Evolutionary conservation across 1,284 basidiomycete genomes (phyloP), one percentile per base, ranked within the genome.

Genomic region (Cutaneotrichosporon sp.): DNA sequence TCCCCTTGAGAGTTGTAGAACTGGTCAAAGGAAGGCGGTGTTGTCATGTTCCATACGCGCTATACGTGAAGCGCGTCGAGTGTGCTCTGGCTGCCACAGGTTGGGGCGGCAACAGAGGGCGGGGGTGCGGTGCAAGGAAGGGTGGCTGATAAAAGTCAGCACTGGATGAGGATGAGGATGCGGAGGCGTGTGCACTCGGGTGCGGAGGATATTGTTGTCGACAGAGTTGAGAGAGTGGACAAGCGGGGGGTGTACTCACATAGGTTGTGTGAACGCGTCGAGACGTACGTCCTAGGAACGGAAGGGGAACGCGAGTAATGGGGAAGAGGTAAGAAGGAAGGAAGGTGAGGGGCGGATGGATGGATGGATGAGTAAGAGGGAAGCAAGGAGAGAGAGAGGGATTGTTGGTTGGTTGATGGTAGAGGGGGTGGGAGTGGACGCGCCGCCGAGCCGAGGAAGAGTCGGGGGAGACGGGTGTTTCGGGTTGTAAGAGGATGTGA

Each of bases 11-110:
- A 45, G 22, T 55, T 60, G 58, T 68, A 73, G 55, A 73, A 68
- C 27, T 68, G 59, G 57, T 69, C 70, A 54, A 73, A 72, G 22
- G 67, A 67, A 2, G 71, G 70, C n/a, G 61, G 61, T 20, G 68
- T 67, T 8, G 67, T 45, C 69, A 71, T 70, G n/a, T 54, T 62
- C 58, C 51, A 25, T 53, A 11, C 20, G 38, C 16, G 16, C 4
- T 42, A n/a, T 42, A 4, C 18, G 38, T 42, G 18, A 42, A 42
- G 18, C 1, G 38, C 38, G 18, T 18, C 16, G 16, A n/a, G 38
- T 13, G 16, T 42, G 38, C 38, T 42, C 16, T 20, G 38, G 8
- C 38, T 42, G 18, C 38, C 38, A 42, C 38, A 42, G 18, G 18
- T 16, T 8, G 38, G 38, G 2, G n/a, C 38, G 5, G 38, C 18